Evolutionary conservation across 495 filamentous ascomycete genomes (phyloP), one percentile per base, ranked within the genome.

Genomic region (Daldinia concentrica): DNA sequence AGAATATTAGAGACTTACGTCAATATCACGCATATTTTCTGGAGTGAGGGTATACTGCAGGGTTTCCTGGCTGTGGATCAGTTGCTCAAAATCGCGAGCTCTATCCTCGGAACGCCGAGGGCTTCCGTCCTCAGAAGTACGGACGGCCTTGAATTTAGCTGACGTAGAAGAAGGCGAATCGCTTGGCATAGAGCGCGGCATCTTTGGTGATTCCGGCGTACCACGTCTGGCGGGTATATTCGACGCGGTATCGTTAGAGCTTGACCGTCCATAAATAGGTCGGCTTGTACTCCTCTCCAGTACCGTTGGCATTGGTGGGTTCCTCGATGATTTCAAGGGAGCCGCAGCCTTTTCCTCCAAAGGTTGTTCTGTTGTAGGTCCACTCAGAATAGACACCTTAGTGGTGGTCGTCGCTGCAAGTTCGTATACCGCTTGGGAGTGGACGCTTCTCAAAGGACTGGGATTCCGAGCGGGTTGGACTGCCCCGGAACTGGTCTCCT

Each of bases 1-100:
- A 19, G 34, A 26, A 43, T 4, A 4, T 29, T 22, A 4, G 39
- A 12, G n/a, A 79, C 89, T 82, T 82, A 93, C 92, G 75, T 94
- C 91, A 70, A 94, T 91, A 66, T 95, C 90, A 57, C 95, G 90
- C 86, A 98, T 92, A 66, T 85, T 93, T 75, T 92, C 90, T 1
- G 95, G 95, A 1, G 95, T 99, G 32, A 98, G 85, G 2, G 95
- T 98, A 77, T 91, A 98, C 78, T 95, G 94, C 51, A 99, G 90
- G 2, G 95, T 98, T 76, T 97, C 90, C 62, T 93, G 89, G 78
- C 93, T 94, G 39, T 91, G 90, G 64, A 99, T 95, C 37, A 98
- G 84, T 69, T 94, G 87, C 73, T 99, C 95, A 78, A 99, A 94
- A 55, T 84, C 79, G 24, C 81, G 78, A 32, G 79, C 82, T 11